Evolutionary conservation across 2,329 filamentous ascomycete genomes (phyloP).

Genomic region (Fusarium sp.): DNA sequence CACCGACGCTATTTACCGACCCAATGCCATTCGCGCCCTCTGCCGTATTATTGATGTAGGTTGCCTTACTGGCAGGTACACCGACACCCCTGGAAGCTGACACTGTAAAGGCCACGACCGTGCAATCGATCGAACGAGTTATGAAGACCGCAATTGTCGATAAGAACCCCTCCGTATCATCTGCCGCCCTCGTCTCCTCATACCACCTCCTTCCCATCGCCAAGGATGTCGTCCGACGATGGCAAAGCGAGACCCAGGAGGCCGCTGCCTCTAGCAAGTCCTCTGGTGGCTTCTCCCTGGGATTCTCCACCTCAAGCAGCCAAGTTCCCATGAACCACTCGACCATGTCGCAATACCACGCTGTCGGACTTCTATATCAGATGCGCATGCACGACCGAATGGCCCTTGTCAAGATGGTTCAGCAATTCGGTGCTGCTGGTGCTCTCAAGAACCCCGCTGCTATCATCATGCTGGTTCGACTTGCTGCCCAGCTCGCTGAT

Average conservation of each 20-base stretch:
- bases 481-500: slow-evolving; percentile 92
- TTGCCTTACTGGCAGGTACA: slow-evolving; percentile 30
- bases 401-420: slow-evolving; percentile 99
- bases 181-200: slow-evolving; percentile 92
- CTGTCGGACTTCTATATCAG: slow-evolving; percentile 95
- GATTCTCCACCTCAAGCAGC: slow-evolving; percentile 82
- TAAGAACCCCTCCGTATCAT: slow-evolving; percentile 97
- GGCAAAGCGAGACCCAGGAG: slow-evolving; percentile 98
- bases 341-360: slow-evolving; percentile 98
- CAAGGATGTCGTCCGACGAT: slow-evolving; percentile 92
- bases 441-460: slow-evolving; percentile 95
- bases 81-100: slow-evolving; percentile 40
- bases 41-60: slow-evolving; percentile 96
- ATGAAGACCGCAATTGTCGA: slow-evolving; percentile 99
- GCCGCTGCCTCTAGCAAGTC: slow-evolving; percentile 91
- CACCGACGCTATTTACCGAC: slow-evolving; percentile 91
- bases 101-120: slow-evolving; percentile 78
- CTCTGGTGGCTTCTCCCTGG: slow-evolving; percentile 86
- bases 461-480: slow-evolving; percentile 87
- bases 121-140: slow-evolving; percentile 96
- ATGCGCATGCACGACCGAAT: slow-evolving; percentile 98
- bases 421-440: slow-evolving; percentile 92
- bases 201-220: slow-evolving; percentile 98
- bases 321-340: slow-evolving; percentile 87
- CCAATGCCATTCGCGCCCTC: slow-evolving; percentile 93